These are phyloP conservation scores for Xylaria sp. DNA, from an alignment of 2,329 filamentous ascomycete species.

Conservation along the genomic window DNA sequence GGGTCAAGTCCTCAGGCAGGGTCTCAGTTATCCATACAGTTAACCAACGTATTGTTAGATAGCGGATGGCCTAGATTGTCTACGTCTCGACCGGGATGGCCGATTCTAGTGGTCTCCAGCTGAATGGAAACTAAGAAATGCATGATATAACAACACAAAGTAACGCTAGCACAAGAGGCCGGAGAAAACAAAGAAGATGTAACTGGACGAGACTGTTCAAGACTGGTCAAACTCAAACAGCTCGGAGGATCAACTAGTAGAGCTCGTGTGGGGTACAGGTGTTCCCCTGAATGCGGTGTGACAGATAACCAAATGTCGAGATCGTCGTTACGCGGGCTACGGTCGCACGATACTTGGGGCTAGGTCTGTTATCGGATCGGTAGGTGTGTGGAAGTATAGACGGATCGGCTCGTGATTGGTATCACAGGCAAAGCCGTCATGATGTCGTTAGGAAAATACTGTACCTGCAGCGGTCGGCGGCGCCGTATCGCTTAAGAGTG, in stretches of 20 bases:
- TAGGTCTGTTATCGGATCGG: background rate
- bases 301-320: conserved; percentile 9
- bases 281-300: conserved; percentile 18
- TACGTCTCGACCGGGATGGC: conserved; percentile 14
- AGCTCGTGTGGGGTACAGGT: background rate
- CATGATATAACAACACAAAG: conserved; percentile 12
- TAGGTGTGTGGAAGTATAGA: background rate
- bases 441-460: background rate
- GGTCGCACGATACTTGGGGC: background rate
- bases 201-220: background rate
- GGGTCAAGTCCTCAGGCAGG: background rate
- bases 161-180: background rate
- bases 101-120: conserved; percentile 17
- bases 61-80: background rate
- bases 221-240: background rate
- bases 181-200: background rate
- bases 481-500: conserved; percentile 23
- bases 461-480: conserved; percentile 37
- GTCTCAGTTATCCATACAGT: background rate
- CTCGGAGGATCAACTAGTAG: background rate
- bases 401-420: conserved; percentile 4
- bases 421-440: conserved; percentile 12
- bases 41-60: background rate
- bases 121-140: background rate
- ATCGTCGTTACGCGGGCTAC: conserved; percentile 11